Percentiles rank a stretch among this genome's conserved stretches.
These are phyloP conservation scores for Podospora pseudopauciseta DNA, from an alignment of 495 filamentous ascomycete genomes.

Conservation along the genomic window DNA sequence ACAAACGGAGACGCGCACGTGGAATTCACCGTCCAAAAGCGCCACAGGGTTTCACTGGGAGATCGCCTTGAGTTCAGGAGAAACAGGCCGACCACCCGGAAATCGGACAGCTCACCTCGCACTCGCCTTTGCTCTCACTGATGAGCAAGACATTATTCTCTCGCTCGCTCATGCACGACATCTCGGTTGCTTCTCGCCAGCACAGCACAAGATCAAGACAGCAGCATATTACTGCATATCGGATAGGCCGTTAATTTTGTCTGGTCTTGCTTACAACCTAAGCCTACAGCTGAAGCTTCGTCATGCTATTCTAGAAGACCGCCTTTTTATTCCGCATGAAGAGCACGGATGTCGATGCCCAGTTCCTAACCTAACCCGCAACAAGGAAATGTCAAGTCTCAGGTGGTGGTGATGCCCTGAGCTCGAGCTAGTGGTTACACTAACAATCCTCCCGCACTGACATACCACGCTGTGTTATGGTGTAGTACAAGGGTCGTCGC, in stretches of 20 bases:
- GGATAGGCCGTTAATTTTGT: background rate
- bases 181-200: background rate
- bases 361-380: conserved; percentile 8
- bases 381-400: conserved; percentile 4
- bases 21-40: conserved; percentile 6
- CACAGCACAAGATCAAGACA: background rate
- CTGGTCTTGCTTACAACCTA: background rate
- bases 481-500: background rate
- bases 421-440: conserved; percentile 2
- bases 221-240: background rate
- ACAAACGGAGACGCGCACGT: conserved; percentile 7
- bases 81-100: background rate
- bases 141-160: background rate
- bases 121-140: background rate
- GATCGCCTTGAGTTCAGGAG: background rate
- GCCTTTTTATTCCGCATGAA: conserved; percentile 4
- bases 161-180: conserved; percentile 3
- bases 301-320: conserved; percentile 3
- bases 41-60: conserved; percentile 12
- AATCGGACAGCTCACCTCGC: background rate
- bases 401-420: conserved; percentile 11
- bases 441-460: background rate
- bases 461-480: background rate
- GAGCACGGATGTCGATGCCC: background rate
- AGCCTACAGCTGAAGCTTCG: background rate